Conservation (phyloP, 148 eudicot genomes). For the Salicornia ramosissima region DNA sequence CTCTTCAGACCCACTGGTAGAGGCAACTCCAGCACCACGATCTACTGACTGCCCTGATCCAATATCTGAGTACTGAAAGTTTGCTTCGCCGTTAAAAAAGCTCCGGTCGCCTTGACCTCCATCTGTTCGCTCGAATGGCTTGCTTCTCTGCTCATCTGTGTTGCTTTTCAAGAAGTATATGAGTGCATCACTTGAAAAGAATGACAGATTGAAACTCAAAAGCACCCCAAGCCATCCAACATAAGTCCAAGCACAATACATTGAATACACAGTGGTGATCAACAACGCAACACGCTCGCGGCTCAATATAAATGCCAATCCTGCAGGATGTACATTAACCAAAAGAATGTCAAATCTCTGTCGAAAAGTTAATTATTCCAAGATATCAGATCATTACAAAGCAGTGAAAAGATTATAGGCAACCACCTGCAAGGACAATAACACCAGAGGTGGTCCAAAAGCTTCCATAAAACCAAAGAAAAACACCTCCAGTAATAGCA, state of each 20-base stretch:
- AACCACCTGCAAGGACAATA: slow-evolving; percentile 59
- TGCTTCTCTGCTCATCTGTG: slow-evolving; percentile 49
- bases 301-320: slow-evolving; percentile 53
- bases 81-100: slow-evolving; percentile 38
- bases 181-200: slow-evolving; percentile 79
- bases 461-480: slow-evolving; percentile 46
- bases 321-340: slow-evolving; percentile 39
- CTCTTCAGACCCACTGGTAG: slow-evolving; percentile 86
- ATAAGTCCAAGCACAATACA: slow-evolving; percentile 76
- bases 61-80: slow-evolving; percentile 37
- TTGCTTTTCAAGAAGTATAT: slow-evolving; percentile 58
- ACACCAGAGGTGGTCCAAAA: slow-evolving; percentile 47
- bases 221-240: slow-evolving; percentile 82
- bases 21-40: slow-evolving; percentile 62
- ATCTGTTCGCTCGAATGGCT: slow-evolving; percentile 48
- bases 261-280: slow-evolving; percentile 57
- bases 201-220: slow-evolving; percentile 68
- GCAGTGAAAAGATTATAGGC: slow-evolving; percentile 9
- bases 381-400: background rate
- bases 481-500: slow-evolving; percentile 38
- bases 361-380: background rate
- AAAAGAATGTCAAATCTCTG: slow-evolving; percentile 3
- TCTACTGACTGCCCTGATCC: slow-evolving; percentile 51
- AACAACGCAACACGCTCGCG: slow-evolving; percentile 68
- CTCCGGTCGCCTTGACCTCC: slow-evolving; percentile 48